These are phyloP conservation scores for Coprinellus micaceus DNA, from an alignment of 768 basidiomycete genomes.

Conservation along the genomic window DNA sequence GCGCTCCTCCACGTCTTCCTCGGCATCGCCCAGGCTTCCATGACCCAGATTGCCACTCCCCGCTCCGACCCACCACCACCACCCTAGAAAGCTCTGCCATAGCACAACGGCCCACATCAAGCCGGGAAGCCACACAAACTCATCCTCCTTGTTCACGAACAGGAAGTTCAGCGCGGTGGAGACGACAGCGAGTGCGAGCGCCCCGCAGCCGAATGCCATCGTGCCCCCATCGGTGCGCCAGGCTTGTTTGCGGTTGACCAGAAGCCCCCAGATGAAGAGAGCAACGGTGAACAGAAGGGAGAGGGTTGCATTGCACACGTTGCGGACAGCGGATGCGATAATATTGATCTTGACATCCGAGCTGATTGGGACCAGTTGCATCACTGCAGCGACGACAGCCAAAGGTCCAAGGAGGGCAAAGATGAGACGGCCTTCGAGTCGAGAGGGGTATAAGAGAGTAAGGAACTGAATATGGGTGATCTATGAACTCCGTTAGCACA, in stretches of 20 bases:
- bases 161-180: constrained; percentile 86
- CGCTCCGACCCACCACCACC: constrained; percentile 99
- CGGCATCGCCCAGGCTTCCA: constrained; percentile 44
- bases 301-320: constrained; percentile 96
- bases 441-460: constrained; percentile 90
- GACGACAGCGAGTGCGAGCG: constrained; percentile 75
- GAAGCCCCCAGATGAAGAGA: constrained; percentile 89
- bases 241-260: constrained; percentile 85
- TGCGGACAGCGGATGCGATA: constrained; percentile 73
- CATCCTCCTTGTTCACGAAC: constrained; percentile 78
- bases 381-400: constrained; percentile 76
- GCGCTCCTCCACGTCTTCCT: constrained; percentile 63
- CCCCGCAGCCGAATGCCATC: constrained; percentile 85
- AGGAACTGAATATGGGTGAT: constrained; percentile 98
- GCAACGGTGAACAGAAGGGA: constrained; percentile 89
- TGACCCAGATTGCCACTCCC: too few species aligned
- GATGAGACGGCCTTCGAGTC: constrained; percentile 82
- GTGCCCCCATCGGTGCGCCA: constrained; percentile 98
- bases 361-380: constrained; percentile 78
- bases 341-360: constrained; percentile 35
- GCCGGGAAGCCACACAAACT: constrained; percentile 88
- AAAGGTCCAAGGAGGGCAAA: constrained; percentile 83
- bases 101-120: constrained; percentile 89
- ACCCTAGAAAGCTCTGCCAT: constrained; percentile 96
- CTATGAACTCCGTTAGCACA: constrained; percentile 35